Conservation (phyloP, 2,329 filamentous ascomycete species). For the Orbilia oligospora region DNA sequence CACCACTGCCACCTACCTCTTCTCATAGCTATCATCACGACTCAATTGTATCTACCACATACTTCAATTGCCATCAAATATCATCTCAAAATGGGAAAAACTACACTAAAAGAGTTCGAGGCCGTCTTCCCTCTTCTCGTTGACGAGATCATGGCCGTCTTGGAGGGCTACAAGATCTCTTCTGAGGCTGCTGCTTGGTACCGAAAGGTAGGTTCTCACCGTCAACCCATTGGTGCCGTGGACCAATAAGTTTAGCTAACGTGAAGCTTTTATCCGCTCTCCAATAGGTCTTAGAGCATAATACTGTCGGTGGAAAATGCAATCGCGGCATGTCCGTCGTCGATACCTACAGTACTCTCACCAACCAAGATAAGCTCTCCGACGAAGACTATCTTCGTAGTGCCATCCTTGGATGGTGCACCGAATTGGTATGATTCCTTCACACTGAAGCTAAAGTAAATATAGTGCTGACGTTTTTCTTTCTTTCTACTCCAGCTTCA, state of each 20-base stretch:
- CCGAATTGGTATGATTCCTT: slow-evolving; percentile 76
- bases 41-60: slow-evolving; percentile 4
- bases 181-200: slow-evolving; percentile 87
- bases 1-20: neutral
- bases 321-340: slow-evolving; percentile 99
- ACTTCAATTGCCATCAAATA: slow-evolving; percentile 17
- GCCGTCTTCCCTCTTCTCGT: slow-evolving; percentile 86
- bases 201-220: slow-evolving; percentile 75
- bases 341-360: slow-evolving; percentile 86
- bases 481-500: slow-evolving; percentile 78
- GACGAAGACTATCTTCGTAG: slow-evolving; percentile 89
- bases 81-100: slow-evolving; percentile 68
- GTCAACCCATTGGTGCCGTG: slow-evolving; percentile 20
- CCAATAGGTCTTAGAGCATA: slow-evolving; percentile 81
- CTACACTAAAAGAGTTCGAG: slow-evolving; percentile 89
- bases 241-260: slow-evolving; percentile 28
- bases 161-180: slow-evolving; percentile 85
- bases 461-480: neutral
- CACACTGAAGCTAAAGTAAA: neutral
- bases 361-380: slow-evolving; percentile 77
- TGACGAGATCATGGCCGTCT: slow-evolving; percentile 83
- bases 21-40: neutral
- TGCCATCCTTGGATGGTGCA: slow-evolving; percentile 94
- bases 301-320: slow-evolving; percentile 94
- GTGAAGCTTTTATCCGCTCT: slow-evolving; percentile 60